phyloP scores from a whole-genome alignment of 225 moss, liverwort and hornwort species.

The Anthoceros angustus region DNA sequence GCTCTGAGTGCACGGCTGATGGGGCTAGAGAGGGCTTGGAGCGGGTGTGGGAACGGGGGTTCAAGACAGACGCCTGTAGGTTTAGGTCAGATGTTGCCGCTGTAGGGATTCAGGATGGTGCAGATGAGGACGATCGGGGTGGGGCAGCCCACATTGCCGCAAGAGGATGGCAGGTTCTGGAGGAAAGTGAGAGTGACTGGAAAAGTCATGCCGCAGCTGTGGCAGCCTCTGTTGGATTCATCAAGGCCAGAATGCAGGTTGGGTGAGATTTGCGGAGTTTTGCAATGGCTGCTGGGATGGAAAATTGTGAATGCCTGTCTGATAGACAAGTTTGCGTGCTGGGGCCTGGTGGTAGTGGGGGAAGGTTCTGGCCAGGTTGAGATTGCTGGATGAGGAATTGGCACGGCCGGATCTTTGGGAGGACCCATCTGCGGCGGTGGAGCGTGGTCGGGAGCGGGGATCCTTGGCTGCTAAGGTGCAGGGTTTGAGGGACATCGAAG shows the following conservation, averaged over 20 bases:
- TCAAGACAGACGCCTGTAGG: not conserved
- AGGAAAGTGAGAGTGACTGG: slow-evolving; percentile 84
- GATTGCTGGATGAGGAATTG: slow-evolving; percentile 53
- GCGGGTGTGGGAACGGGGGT: not conserved
- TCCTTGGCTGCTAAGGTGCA: slow-evolving; percentile 52
- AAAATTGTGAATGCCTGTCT: too few relatives aligned
- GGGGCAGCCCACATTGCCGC: slow-evolving; percentile 45
- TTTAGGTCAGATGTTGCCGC: slow-evolving; percentile 1
- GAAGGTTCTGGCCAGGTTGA: slow-evolving; percentile 47
- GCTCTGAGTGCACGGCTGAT: too few relatives aligned
- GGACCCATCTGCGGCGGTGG: slow-evolving; percentile 52
- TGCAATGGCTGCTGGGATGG: not conserved
- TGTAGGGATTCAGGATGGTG: not conserved
- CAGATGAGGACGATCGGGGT: not conserved
- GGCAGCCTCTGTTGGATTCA: slow-evolving; percentile 74
- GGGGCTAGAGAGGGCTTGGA: too few relatives aligned
- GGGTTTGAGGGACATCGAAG: slow-evolving; percentile 53
- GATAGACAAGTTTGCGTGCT: too few relatives aligned
- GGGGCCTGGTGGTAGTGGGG: slow-evolving; percentile 54
- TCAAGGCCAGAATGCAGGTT: slow-evolving; percentile 72
- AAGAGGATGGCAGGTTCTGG: slow-evolving; percentile 70
- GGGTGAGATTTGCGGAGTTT: not conserved
- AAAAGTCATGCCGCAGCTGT: slow-evolving; percentile 84
- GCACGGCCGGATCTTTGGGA: slow-evolving; percentile 64
- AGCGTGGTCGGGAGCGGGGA: slow-evolving; percentile 78